Evolutionary conservation across 75 land plant genomes (phyloP), one percentile per base, ranked within the genome.

Genomic region (Ceratopteris richardii): DNA sequence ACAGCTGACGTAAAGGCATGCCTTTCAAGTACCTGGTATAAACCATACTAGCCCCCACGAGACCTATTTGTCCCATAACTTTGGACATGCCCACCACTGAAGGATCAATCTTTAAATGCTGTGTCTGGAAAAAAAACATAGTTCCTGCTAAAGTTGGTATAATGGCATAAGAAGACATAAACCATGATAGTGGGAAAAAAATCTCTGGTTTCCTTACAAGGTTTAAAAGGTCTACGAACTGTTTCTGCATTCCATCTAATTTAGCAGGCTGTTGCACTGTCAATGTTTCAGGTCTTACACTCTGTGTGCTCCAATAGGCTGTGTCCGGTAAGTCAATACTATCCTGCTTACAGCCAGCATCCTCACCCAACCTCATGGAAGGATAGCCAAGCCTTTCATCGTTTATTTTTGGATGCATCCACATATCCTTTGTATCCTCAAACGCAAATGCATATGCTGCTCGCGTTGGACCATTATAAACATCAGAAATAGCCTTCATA

Each of bases 81-180:
- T 80, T 71, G 0, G 91, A 77, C 57, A 90, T 48, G 13, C 87
- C 96, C 22, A 90, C 68, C 18, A 82, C 47, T 10, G 74, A 71
- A 24, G 91, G 71, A 62, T 90, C 63, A 17, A 90, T 68, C 12
- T 74, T 63, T 6, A 90, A 57, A 28, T 62, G 57, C 59, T 83
- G 84, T 20, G 87, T 79, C 40, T 90, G 96, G 77, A 70, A 90
- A 57, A 77, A 90, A 58, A 90, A 90, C 39, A 86, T 73, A 12
- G 82, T 67, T 2, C 96, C 84, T 6, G 83, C 76, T 7, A 83
- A 63, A 30, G 72, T 51, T 17, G 96, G 96, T 18, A 83, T 74
- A 17, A 76, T 50, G 14, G 82, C 79, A 50, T 70, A 69, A 25
- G 96, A 90, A 47, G 72, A 67, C 22, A 83, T 79, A 51, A 81